Evolutionary conservation across 1,139 yeast genomes (phyloP).

Genomic region (Protomyces inouyei): DNA sequence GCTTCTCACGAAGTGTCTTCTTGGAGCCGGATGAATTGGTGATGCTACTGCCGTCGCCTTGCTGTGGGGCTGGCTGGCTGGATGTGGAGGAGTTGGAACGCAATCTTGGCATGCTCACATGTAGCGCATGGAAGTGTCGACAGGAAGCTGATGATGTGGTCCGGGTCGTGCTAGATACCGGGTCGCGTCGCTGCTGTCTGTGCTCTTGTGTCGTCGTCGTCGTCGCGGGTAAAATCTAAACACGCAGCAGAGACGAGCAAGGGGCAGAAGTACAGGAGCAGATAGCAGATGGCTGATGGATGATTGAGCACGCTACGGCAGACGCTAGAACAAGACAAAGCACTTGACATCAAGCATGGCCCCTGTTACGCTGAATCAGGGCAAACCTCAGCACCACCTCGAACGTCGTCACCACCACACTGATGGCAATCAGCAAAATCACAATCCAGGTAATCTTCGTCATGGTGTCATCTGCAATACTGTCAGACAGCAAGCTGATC

Average conservation of each 20-base stretch:
- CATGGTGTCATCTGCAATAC: conserved; percentile 88
- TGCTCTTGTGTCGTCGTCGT: no score
- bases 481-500: conserved; percentile 86
- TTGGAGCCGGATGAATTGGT: neutral
- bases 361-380: conserved; percentile 15
- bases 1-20: neutral
- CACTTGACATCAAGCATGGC: neutral
- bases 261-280: no score
- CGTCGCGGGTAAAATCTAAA: no score
- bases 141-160: no score
- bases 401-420: conserved; percentile 38
- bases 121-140: no score
- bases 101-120: neutral
- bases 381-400: conserved; percentile 28
- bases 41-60: neutral
- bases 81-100: neutral
- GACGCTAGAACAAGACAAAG: neutral
- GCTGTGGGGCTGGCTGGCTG: neutral
- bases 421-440: conserved; percentile 71
- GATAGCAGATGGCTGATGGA: no score
- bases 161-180: no score
- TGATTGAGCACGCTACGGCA: no score
- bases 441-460: conserved; percentile 84
- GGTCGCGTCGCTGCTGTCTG: no score
- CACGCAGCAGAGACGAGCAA: no score